Evolutionary conservation across 768 basidiomycete species (phyloP), one percentile per base, ranked within the genome.

Genomic region (Mycena metata): DNA sequence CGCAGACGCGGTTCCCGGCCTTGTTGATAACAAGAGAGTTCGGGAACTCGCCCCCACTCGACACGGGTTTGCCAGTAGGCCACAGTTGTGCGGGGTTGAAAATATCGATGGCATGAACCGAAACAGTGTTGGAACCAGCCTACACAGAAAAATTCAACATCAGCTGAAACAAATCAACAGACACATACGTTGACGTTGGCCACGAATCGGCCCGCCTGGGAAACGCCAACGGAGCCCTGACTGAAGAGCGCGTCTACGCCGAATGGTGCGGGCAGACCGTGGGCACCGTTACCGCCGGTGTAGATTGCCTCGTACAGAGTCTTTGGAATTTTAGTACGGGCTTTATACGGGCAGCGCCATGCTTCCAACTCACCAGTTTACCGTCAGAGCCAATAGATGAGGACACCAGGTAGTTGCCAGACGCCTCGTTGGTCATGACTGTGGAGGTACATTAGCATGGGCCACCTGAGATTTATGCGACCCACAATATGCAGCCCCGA

Each of bases 11-110:
- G 57, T 64, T 75, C 21, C 77, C 79, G 35, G 73, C 72, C 30
- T 69, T 58, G 69, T 79, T 80, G 70, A 81, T 76, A 15, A 79
- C 76, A 35, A 83, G 60, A 6, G 81, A 79, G 33, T 78, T 74
- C 13, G 81, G 81, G 75, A 82, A 83, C 54, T 83, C 81, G 26
- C 82, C 82, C n/a, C 75, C 78, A 10, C 74, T 77, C 15, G 74
- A 75, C 19, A 79, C 76, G 5, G 81, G 81, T 35, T 76, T 67
- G 13, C 81, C 82, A 57, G 83, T 69, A 64, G 75, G 71, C 8
- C 55, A 58, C 45, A 83, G 69, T n/a, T 73, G 60, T 10, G 73
- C 72, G 0, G 82, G 82, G 43, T 79, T 73, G 42, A 67, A 64
- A 5, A 72, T 69, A 70, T 82, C 72, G 62, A 83, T 83, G 41